Evolutionary conservation across 2,329 filamentous ascomycete genomes (phyloP).

Genomic region (Leptographium procerum): DNA sequence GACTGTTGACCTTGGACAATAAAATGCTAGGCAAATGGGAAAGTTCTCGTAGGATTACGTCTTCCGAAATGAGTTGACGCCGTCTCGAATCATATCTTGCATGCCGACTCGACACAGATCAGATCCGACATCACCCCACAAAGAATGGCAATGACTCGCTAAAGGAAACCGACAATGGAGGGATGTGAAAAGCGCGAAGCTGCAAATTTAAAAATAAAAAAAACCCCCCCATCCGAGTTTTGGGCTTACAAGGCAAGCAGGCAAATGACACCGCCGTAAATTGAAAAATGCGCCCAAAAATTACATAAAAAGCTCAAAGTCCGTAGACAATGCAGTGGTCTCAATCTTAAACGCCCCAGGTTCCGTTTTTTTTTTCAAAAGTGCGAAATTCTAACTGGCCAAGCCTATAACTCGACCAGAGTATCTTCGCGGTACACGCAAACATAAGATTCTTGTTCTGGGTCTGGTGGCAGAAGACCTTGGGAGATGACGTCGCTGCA

Average conservation of each 20-base stretch:
- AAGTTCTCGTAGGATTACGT: no score
- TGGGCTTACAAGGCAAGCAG: not conserved
- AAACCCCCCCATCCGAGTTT: no score
- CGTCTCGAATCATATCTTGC: no score
- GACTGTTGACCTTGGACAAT: no score
- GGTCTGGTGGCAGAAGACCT: not conserved
- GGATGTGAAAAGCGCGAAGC: no score
- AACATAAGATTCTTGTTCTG: not conserved
- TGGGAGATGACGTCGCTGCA: not conserved
- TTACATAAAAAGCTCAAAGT: not conserved
- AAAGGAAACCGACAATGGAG: no score
- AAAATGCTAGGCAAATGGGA: no score
- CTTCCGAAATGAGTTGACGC: no score
- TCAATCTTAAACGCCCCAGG: not conserved
- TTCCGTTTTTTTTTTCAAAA: not conserved
- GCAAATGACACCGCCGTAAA: not conserved
- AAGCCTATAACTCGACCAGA: conserved; percentile 6
- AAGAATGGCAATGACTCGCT: no score
- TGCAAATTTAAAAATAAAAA: no score
- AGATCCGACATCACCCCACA: no score
- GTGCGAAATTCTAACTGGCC: not conserved
- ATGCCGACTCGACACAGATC: no score
- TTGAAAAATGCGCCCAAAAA: not conserved
- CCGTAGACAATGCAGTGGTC: not conserved
- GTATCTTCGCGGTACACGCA: conserved; percentile 6